Evolutionary conservation across 352 stramenopile species (phyloP), one percentile per base, ranked within the genome.

Genomic region (Salisapilia sapeloensis): DNA sequence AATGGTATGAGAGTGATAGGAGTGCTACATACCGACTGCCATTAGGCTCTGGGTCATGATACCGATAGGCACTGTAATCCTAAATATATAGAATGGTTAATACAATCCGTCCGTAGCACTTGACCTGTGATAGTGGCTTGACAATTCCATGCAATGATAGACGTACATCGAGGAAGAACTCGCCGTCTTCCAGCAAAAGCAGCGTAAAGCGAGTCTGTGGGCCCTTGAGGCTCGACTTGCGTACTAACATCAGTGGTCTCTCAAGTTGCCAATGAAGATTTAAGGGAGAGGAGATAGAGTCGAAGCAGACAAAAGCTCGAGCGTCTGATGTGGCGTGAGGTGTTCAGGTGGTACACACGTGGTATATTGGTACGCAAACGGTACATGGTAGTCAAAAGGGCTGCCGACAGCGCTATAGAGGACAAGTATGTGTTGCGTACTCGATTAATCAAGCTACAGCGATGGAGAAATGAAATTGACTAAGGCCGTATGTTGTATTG

Each of bases 181-280:
- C 85, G 35, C 82, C 84, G 44, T 95, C 77, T 33, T 96, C 84
- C 9, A 96, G 60, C 36, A 93, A 48, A 25, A 96, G 48, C 22
- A 96, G 54, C 24, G 75, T 92, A 56, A 96, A 96, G 30, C 85
- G 67, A 18, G 38, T 48, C 37, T 49, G 42, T 38, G 42, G 26
- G 24, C 42, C 46, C 37, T 49, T 49, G 30, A 47, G 33, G 28
- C 42, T 38, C 23, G 38, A 35, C 21, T 46, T 49, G 38, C 39
- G 33, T 11, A 30, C 29, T 10, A 49, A 27, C 42, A 49, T 49
- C 29, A 10, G 10, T 28, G 10, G 24, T n/a, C n/a, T 28, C 24
- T n/a, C n/a, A 10, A 10, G 24, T 28, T 28, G 10, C 10, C 24
- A 12, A 12, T 28, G 24, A 28, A 12, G n/a, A 10, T 12, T 12